phyloP scores from a whole-genome alignment of 1,139 yeast species.

The Trichomonascaceae sp. region DNA sequence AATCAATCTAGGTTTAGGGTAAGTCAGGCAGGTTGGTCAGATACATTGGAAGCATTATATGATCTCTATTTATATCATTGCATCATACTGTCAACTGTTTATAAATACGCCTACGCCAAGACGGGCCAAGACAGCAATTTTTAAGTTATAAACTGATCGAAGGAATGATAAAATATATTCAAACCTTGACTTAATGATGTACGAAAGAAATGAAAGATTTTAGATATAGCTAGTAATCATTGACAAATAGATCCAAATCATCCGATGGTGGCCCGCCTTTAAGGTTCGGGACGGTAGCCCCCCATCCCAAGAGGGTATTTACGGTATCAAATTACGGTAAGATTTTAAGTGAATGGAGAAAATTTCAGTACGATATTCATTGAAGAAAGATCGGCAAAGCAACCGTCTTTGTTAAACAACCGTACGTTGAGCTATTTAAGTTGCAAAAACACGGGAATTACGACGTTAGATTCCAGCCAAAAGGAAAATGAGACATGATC shows the following conservation, averaged over 20 bases:
- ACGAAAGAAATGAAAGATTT: not conserved
- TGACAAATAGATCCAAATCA: too few species aligned
- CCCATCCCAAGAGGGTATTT: too few species aligned
- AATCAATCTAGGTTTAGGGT: not conserved
- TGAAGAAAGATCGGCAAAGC: not conserved
- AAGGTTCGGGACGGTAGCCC: not conserved
- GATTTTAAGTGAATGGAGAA: too few species aligned
- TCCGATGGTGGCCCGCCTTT: too few species aligned
- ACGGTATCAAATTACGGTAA: not conserved
- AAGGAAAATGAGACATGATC: not conserved
- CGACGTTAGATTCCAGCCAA: not conserved
- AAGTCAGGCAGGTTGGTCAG: not conserved
- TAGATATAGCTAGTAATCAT: not conserved
- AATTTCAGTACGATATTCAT: not conserved
- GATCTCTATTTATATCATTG: not conserved
- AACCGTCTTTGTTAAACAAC: not conserved
- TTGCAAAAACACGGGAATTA: not conserved
- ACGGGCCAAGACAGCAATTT: not conserved
- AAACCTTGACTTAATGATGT: too few species aligned
- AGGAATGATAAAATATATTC: not conserved
- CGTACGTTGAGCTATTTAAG: not conserved
- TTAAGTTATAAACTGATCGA: too few species aligned
- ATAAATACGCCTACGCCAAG: not conserved
- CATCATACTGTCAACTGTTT: not conserved
- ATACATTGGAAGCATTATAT: too few species aligned